Evolutionary conservation across 225 moss, liverwort and hornwort genomes (phyloP), one percentile per base, ranked within the genome.

Genomic region (Marchantia paleacea): DNA sequence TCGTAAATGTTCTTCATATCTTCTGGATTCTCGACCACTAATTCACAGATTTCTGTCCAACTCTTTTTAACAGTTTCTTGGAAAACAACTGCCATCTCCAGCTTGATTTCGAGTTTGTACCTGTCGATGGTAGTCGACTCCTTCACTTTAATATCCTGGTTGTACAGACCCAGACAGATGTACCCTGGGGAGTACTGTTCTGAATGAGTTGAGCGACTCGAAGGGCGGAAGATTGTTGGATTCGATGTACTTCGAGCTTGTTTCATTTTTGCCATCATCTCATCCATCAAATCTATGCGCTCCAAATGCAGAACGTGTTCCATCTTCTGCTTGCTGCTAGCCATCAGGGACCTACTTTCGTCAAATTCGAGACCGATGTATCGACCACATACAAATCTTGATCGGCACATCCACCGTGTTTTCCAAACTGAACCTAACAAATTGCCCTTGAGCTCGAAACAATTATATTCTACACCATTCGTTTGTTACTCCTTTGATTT

Each of bases 1-100:
- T 78, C 78, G 25, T 78, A 77, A 60, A 22, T 77, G 3, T 39
- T 61, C 63, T 60, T 77, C 77, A 77, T 77, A 0, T 62, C 77
- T 39, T 77, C 77, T 2, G 61, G 77, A 24, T 63, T 39, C 62
- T 24, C 4, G 20, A 77, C 77, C 47, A 77, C 61, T 6, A 10
- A 48, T 7, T n/a, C 0, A 49, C 77, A 77, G 29, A 77, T 77
- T 19, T 77, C 77, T 16, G 12, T 14, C 77, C 77, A 77, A 8
- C 24, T 62, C 61, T 63, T 77, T 11, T 63, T 50, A 7, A 77
- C 63, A 50, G 77, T 77, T 20, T 48, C 19, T 39, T 62, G 39
- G 49, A 77, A 77, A 13, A 49, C 61, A 0, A 16, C 47, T n/a
- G 61, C 77, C 31, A 77, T 63, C 30, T 77, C 77, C 7, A 77